phyloP scores from a whole-genome alignment of 1,139 yeast genomes.

The Hanseniaspora uvarum region DNA sequence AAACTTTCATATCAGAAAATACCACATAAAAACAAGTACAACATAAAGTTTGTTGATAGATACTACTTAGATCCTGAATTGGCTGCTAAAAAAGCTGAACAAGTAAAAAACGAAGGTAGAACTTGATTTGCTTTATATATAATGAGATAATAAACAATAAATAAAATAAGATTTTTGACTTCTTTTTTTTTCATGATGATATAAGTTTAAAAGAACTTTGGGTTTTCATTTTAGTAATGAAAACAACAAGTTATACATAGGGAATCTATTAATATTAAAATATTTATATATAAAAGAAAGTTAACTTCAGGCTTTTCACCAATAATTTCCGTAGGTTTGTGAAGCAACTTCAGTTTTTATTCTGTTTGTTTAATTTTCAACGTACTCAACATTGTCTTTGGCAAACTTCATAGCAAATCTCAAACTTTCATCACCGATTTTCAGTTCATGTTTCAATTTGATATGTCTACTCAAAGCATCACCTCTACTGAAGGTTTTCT shows the following conservation, averaged over 20 bases:
- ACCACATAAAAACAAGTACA: constrained; percentile 30
- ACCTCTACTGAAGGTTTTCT: constrained; percentile 80
- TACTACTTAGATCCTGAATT: constrained; percentile 61
- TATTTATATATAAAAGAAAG: too few relatives aligned
- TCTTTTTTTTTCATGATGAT: too few relatives aligned
- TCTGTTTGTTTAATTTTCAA: constrained; percentile 21
- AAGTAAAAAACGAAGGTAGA: constrained; percentile 51
- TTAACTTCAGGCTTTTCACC: not conserved
- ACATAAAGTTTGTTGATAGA: constrained; percentile 37
- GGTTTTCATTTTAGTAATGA: too few relatives aligned
- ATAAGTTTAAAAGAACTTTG: too few relatives aligned
- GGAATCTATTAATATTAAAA: too few relatives aligned
- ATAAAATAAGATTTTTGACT: too few relatives aligned
- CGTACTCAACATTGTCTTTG: constrained; percentile 63
- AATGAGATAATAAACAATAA: too few relatives aligned
- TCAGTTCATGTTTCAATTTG: constrained; percentile 62
- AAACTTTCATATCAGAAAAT: constrained; percentile 33
- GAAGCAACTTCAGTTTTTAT: not conserved
- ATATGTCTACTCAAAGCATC: constrained; percentile 92
- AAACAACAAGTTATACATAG: too few relatives aligned
- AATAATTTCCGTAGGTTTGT: not conserved
- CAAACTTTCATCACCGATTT: constrained; percentile 57
- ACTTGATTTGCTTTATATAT: constrained; percentile 23
- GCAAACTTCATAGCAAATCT: constrained; percentile 63
- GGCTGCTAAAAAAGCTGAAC: constrained; percentile 55